Conservation (phyloP, 2,329 filamentous ascomycete species). For the Phoma sp. region DNA sequence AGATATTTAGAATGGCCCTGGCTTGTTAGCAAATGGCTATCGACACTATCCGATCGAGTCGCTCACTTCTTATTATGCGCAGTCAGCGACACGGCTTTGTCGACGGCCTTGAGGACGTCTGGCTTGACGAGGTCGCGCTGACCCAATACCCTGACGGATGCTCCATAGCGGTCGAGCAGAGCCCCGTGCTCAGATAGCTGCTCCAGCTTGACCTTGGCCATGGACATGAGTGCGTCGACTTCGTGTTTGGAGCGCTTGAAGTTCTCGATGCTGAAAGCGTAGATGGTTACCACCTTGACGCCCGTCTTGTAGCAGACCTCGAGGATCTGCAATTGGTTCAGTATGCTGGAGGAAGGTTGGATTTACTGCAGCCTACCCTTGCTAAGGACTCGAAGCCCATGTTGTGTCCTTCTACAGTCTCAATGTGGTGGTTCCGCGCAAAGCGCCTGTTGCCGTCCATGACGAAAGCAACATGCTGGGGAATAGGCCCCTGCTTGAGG, state of each 20-base stretch:
- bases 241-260: slow-evolving; percentile 97
- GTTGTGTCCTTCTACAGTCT: slow-evolving; percentile 95
- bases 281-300: slow-evolving; percentile 95
- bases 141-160: slow-evolving; percentile 82
- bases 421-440: slow-evolving; percentile 87
- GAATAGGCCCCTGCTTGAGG: slow-evolving; percentile 87
- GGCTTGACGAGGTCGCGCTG: slow-evolving; percentile 82
- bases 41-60: background rate
- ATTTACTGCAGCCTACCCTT: slow-evolving; percentile 62
- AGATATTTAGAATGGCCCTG: slow-evolving; percentile 82
- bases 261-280: slow-evolving; percentile 98
- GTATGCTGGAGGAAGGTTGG: background rate
- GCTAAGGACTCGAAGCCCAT: slow-evolving; percentile 94
- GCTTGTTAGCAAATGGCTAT: slow-evolving; percentile 8
- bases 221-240: slow-evolving; percentile 95
- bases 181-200: slow-evolving; percentile 94
- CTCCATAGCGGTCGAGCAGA: slow-evolving; percentile 89
- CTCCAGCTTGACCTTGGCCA: slow-evolving; percentile 92
- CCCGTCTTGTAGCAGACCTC: slow-evolving; percentile 98
- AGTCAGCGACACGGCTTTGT: slow-evolving; percentile 84
- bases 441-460: slow-evolving; percentile 99
- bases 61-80: slow-evolving; percentile 79
- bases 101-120: slow-evolving; percentile 88
- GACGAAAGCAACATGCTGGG: slow-evolving; percentile 96
- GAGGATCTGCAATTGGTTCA: slow-evolving; percentile 65